Evolutionary conservation across 176 grass and related monocot genomes (phyloP).

Genomic region (Tillandsia leiboldiana): DNA sequence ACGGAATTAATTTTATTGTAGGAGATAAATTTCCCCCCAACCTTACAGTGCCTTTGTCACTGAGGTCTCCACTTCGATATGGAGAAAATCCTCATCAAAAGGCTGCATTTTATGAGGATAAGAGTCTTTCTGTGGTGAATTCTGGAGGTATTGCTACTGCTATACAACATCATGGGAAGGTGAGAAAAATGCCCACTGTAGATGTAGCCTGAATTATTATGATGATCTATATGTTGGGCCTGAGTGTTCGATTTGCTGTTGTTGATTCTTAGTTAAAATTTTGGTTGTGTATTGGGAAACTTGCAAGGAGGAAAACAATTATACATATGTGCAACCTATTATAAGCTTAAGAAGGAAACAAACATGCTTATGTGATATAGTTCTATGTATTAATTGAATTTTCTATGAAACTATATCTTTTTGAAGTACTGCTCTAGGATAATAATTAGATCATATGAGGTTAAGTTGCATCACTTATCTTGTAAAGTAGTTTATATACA

Average conservation of each 20-base stretch:
- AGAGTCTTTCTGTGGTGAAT: constrained; percentile 60
- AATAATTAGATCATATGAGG: no score
- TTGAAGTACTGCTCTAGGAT: no score
- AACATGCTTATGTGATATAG: no score
- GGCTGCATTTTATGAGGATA: constrained; percentile 80
- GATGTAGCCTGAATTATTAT: background rate
- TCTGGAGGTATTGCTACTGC: constrained; percentile 81
- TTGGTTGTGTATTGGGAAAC: no score
- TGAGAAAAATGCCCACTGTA: constrained; percentile 1
- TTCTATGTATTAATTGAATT: no score
- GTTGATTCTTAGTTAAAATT: no score
- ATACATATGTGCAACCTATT: no score
- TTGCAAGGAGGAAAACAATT: no score
- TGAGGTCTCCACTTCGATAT: constrained; percentile 68
- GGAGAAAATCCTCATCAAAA: constrained; percentile 98
- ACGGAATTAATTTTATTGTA: constrained; percentile 22
- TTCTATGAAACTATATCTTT: no score
- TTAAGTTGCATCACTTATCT: background rate
- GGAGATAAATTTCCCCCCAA: constrained; percentile 57
- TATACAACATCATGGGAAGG: constrained; percentile 87
- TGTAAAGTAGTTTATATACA: background rate
- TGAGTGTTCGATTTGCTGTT: no score
- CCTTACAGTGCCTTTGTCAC: constrained; percentile 59
- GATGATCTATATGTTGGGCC: background rate
- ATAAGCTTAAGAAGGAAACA: no score